A percentile compares a stretch with the other conserved stretches of the same genome.
Evolutionary conservation across 2,329 filamentous ascomycete genomes (phyloP).

Genomic region (Lomentospora prolificans): DNA sequence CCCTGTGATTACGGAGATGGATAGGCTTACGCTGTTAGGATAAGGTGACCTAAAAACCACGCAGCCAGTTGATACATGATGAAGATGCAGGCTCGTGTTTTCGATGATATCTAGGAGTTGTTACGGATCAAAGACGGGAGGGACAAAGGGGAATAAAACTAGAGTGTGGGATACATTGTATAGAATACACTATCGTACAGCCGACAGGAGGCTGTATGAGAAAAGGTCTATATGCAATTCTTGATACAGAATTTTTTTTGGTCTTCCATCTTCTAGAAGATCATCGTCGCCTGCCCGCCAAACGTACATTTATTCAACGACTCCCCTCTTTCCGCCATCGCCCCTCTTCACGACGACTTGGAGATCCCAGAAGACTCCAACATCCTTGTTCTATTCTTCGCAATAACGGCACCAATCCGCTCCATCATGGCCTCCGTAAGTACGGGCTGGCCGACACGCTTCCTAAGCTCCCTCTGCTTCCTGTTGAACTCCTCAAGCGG

Average conservation of each 20-base stretch:
- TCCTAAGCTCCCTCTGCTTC: conserved; percentile 40
- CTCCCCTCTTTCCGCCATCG: neutral
- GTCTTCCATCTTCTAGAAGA: neutral
- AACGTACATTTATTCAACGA: neutral
- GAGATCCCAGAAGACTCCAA: conserved; percentile 3
- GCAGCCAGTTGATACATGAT: neutral
- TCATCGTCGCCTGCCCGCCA: neutral
- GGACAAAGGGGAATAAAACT: neutral
- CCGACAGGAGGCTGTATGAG: neutral
- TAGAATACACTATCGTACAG: conserved; percentile 10
- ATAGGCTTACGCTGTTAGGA: conserved; percentile 41
- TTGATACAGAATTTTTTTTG: neutral
- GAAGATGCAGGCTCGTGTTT: neutral
- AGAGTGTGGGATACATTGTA: conserved; percentile 8
- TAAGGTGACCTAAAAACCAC: too few species aligned
- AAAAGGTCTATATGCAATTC: conserved; percentile 4
- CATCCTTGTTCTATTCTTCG: conserved; percentile 34
- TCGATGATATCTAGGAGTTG: neutral
- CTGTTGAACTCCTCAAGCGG: conserved; percentile 51
- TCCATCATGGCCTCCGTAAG: conserved; percentile 50
- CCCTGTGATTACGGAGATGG: conserved; percentile 37
- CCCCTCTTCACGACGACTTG: neutral
- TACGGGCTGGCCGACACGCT: conserved; percentile 42
- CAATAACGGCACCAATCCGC: conserved; percentile 53
- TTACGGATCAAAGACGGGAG: neutral